Evolutionary conservation across 2,329 filamentous ascomycete species (phyloP).

Genomic region (Verticillium zaregamsianum): DNA sequence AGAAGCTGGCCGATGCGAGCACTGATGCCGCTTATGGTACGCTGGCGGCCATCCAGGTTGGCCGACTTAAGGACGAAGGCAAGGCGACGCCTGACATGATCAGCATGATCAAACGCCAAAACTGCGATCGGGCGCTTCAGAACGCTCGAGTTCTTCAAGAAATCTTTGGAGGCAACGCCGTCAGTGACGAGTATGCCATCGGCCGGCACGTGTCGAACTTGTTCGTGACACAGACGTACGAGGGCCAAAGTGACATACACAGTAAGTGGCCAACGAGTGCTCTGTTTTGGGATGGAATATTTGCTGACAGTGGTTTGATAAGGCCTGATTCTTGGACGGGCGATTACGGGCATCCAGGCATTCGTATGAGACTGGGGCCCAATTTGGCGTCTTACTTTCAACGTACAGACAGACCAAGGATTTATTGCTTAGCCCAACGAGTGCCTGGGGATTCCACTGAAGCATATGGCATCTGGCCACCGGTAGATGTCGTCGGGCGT

Average conservation of each 20-base stretch:
- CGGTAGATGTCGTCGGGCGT: neutral
- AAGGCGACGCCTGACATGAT: slow-evolving; percentile 94
- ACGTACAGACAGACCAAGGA: neutral
- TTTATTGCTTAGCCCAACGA: neutral
- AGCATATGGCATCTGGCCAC: no score
- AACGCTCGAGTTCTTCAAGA: slow-evolving; percentile 84
- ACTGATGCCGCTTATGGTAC: slow-evolving; percentile 91
- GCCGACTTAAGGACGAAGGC: slow-evolving; percentile 86
- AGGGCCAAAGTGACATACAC: slow-evolving; percentile 97
- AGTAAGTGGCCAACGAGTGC: slow-evolving; percentile 54
- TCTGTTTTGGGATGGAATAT: neutral
- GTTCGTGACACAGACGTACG: slow-evolving; percentile 96
- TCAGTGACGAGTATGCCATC: slow-evolving; percentile 94
- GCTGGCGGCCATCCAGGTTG: slow-evolving; percentile 86
- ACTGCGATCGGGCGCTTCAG: slow-evolving; percentile 83
- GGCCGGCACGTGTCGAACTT: slow-evolving; percentile 93
- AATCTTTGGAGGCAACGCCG: slow-evolving; percentile 96
- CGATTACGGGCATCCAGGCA: slow-evolving; percentile 72
- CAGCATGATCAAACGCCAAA: slow-evolving; percentile 92
- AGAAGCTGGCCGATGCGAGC: slow-evolving; percentile 89
- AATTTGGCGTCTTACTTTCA: neutral
- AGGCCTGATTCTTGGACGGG: slow-evolving; percentile 66
- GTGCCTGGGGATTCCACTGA: neutral
- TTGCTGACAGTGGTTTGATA: slow-evolving; percentile 20
- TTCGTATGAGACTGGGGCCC: slow-evolving; percentile 55